Conservation (phyloP, 2,329 filamentous ascomycete genomes). For the Diaporthe destruens region DNA sequence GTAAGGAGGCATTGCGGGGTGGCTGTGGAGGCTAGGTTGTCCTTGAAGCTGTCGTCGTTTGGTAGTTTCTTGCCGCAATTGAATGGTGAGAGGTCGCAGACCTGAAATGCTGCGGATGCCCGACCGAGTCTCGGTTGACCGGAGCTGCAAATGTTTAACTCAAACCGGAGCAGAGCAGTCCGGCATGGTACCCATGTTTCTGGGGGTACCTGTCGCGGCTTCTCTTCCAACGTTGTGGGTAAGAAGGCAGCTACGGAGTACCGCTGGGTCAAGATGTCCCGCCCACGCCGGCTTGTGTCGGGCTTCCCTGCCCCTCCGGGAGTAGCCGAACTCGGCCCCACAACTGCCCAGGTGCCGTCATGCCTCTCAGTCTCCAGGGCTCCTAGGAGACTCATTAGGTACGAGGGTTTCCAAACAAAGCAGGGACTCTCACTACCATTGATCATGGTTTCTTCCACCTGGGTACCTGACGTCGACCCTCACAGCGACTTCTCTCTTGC, state of each 20-base stretch:
- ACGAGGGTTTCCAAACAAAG: not conserved
- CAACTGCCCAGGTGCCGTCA: conserved; percentile 13
- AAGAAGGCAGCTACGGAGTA: no score
- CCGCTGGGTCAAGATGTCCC: no score
- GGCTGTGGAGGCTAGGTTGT: not conserved
- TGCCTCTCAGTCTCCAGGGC: not conserved
- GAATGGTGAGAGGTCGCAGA: not conserved
- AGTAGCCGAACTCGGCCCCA: conserved; percentile 23
- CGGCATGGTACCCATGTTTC: conserved; percentile 11
- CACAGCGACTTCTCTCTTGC: conserved; percentile 78
- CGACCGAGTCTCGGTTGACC: not conserved
- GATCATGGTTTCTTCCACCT: conserved; percentile 42
- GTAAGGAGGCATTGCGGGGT: not conserved
- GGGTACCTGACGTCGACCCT: conserved; percentile 50
- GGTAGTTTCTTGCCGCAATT: no score
- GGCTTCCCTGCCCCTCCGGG: conserved; percentile 20
- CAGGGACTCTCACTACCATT: not conserved
- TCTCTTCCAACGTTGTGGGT: not conserved
- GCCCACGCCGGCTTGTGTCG: no score
- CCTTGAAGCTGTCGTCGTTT: not conserved
- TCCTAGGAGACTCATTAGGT: not conserved
- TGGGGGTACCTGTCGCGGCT: not conserved
- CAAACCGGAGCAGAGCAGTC: not conserved
- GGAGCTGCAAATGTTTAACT: conserved; percentile 1
- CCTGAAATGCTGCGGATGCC: not conserved